phyloP scores from a whole-genome alignment of 352 stramenopile genomes.

The Phytophthora europaea region DNA sequence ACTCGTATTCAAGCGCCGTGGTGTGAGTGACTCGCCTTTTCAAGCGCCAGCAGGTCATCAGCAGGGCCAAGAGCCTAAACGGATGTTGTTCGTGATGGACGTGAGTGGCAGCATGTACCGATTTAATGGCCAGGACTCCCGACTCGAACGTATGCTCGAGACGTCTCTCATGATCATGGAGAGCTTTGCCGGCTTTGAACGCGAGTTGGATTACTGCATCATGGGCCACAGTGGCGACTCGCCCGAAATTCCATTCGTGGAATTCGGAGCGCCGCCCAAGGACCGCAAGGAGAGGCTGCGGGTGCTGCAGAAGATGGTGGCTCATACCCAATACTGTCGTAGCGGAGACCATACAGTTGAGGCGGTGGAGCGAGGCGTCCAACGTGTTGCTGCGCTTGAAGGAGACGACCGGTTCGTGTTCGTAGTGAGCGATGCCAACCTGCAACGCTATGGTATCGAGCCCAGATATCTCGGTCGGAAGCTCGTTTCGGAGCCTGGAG shows the following conservation, averaged over 20 bases:
- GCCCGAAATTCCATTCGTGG: constrained; percentile 91
- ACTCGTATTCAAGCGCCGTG: constrained; percentile 94
- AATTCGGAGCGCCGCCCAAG: constrained; percentile 82
- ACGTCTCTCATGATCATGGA: constrained; percentile 98
- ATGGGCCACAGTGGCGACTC: constrained; percentile 94
- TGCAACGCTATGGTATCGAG: constrained; percentile 93
- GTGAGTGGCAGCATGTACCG: constrained; percentile 93
- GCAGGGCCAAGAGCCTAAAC: constrained; percentile 65
- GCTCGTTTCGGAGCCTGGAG: constrained; percentile 57
- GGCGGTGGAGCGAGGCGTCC: constrained; percentile 87
- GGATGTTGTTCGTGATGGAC: constrained; percentile 95
- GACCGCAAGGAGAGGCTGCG: constrained; percentile 92
- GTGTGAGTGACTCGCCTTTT: constrained; percentile 71
- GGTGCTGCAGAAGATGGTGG: constrained; percentile 94
- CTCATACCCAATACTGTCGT: constrained; percentile 95
- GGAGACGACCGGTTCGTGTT: constrained; percentile 92
- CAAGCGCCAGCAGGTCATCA: constrained; percentile 34
- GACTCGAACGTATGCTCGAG: constrained; percentile 94
- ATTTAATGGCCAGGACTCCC: constrained; percentile 95
- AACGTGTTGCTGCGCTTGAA: constrained; percentile 69
- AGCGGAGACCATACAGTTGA: constrained; percentile 96
- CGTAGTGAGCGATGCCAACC: constrained; percentile 96
- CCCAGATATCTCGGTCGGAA: constrained; percentile 64
- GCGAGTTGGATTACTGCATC: constrained; percentile 93
- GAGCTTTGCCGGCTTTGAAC: constrained; percentile 90